A percentile compares a stretch with the other conserved stretches of the same genome.
phyloP scores from a whole-genome alignment of 306 rosid genomes.

The Nissolia schottii region DNA sequence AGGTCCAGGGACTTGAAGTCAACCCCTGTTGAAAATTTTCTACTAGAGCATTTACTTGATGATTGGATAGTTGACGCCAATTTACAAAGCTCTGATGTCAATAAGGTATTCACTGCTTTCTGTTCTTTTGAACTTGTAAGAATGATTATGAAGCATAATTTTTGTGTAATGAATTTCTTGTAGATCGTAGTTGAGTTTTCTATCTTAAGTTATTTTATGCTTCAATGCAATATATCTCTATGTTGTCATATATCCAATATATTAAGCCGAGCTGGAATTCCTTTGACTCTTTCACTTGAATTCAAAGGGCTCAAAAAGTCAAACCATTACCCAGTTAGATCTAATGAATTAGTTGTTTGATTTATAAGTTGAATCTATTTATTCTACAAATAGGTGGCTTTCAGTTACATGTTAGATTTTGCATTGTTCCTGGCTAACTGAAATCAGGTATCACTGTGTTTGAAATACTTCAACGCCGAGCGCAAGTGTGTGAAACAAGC shows the following conservation, averaged over 20 bases:
- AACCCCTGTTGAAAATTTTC: constrained; percentile 46
- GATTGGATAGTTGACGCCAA: constrained; percentile 74
- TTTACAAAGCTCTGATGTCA: constrained; percentile 41
- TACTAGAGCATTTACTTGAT: constrained; percentile 49
- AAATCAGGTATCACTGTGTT: not conserved
- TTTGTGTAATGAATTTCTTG: not conserved
- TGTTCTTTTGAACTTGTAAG: constrained; percentile 5
- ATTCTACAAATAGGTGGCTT: not conserved
- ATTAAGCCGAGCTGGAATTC: not conserved
- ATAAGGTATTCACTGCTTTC: constrained; percentile 52
- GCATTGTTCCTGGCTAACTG: not conserved
- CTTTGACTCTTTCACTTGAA: constrained; percentile 2
- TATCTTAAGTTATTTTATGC: constrained; percentile 3
- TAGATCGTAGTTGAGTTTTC: not conserved
- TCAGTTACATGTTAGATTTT: constrained; percentile 1
- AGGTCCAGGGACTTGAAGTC: constrained; percentile 46
- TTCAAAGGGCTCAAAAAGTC: constrained; percentile 1
- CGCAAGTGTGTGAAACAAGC: not conserved
- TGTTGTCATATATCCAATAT: not conserved
- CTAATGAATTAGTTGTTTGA: not conserved
- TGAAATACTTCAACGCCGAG: constrained; percentile 1
- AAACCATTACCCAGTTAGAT: not conserved
- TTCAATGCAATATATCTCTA: not conserved
- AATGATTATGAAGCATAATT: not conserved
- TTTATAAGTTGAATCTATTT: not conserved